These are phyloP conservation scores for Mycena galopus DNA, from an alignment of 768 basidiomycete species.

Conservation along the genomic window DNA sequence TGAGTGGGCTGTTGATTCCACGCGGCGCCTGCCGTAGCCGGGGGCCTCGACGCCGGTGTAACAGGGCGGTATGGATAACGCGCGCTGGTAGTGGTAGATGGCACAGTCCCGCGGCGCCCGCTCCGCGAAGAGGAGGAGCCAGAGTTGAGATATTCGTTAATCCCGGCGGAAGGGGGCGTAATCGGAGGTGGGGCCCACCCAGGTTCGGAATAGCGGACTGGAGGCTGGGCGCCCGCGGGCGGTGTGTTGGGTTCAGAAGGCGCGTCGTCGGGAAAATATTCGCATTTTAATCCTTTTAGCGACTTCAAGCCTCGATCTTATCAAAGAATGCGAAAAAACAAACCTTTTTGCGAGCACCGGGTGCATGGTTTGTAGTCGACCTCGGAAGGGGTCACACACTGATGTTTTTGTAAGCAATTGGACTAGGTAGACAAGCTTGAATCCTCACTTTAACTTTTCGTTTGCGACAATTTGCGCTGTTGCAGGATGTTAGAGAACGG, in stretches of 20 bases:
- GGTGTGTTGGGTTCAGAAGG: neutral
- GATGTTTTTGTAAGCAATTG: too few relatives aligned
- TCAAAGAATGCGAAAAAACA: too few relatives aligned
- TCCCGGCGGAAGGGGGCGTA: neutral
- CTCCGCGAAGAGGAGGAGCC: neutral
- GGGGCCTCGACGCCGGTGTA: neutral
- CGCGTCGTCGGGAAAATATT: neutral
- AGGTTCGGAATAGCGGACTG: neutral
- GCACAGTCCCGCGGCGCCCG: neutral
- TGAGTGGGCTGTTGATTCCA: neutral
- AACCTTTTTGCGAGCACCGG: neutral
- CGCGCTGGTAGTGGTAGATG: neutral
- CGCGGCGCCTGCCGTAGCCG: neutral
- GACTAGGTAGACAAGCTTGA: too few relatives aligned
- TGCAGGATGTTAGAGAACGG: too few relatives aligned
- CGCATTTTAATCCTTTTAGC: neutral
- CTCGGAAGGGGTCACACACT: neutral
- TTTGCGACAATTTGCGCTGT: neutral
- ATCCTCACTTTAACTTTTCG: neutral
- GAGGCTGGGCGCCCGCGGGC: neutral
- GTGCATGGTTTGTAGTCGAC: neutral
- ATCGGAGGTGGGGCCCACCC: neutral
- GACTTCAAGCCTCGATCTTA: too few relatives aligned
- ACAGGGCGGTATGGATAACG: neutral
- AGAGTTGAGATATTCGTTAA: neutral